A percentile compares a stretch with the other conserved stretches of the same genome.
phyloP scores from a whole-genome alignment of 2,329 filamentous ascomycete species.

The Fusarium annulatum region DNA sequence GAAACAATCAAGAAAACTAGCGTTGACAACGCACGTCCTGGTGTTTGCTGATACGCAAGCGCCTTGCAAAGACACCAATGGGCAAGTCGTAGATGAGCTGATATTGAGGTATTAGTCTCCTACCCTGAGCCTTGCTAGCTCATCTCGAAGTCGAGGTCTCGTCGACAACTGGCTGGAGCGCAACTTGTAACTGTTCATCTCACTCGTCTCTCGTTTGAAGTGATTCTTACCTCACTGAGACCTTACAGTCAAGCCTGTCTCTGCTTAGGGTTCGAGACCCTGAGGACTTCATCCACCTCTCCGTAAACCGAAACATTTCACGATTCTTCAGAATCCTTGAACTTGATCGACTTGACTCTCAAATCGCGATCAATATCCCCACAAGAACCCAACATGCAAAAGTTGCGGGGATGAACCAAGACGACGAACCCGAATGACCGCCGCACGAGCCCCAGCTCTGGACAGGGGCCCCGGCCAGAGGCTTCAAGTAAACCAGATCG shows the following conservation, averaged over 20 bases:
- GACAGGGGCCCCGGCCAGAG: constrained; percentile 35
- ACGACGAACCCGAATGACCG: constrained; percentile 39
- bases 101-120: constrained; percentile 26
- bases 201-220: constrained; percentile 2
- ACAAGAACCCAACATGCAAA: constrained; percentile 19
- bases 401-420: constrained; percentile 41
- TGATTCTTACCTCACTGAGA: not conserved
- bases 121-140: constrained; percentile 28
- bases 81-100: constrained; percentile 24
- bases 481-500: constrained; percentile 33
- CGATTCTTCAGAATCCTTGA: not conserved
- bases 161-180: constrained; percentile 5
- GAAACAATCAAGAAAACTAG: constrained; percentile 22
- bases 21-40: constrained; percentile 21
- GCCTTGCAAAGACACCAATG: constrained; percentile 23
- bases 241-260: not conserved
- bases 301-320: not conserved
- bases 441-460: constrained; percentile 39
- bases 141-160: constrained; percentile 2
- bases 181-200: not conserved
- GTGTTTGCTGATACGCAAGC: constrained; percentile 26
- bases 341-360: constrained; percentile 20
- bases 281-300: not conserved
- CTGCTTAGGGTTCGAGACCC: not conserved
- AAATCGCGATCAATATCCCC: constrained; percentile 25